Evolutionary conservation across 768 basidiomycete genomes (phyloP).

Genomic region (Pleurotus tuoliensis): DNA sequence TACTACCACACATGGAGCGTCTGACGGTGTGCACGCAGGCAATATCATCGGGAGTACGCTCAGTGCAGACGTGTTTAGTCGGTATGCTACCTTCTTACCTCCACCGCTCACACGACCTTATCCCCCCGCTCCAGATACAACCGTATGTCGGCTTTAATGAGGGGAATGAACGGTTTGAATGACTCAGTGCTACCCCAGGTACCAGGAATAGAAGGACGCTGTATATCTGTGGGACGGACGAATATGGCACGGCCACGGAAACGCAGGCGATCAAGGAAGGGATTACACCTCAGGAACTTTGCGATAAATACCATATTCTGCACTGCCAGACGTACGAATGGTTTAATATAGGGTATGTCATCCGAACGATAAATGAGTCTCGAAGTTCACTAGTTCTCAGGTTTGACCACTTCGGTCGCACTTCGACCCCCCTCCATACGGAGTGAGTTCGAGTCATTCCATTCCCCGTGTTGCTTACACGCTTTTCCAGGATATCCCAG

Average conservation of each 20-base stretch:
- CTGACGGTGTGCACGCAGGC: slow-evolving; percentile 34
- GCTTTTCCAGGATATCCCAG: slow-evolving; percentile 71
- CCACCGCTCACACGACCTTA: not conserved
- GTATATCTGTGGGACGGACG: slow-evolving; percentile 97
- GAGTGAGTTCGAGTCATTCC: slow-evolving; percentile 49
- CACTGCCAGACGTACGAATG: slow-evolving; percentile 94
- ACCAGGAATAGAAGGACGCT: slow-evolving; percentile 86
- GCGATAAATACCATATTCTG: slow-evolving; percentile 86
- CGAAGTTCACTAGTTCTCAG: slow-evolving; percentile 29
- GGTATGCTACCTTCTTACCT: slow-evolving; percentile 49
- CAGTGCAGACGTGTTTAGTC: slow-evolving; percentile 94
- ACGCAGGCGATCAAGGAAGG: slow-evolving; percentile 92
- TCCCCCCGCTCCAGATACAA: slow-evolving; percentile 43
- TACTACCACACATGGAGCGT: slow-evolving; percentile 9
- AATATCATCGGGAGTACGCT: slow-evolving; percentile 95
- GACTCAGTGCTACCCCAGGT: slow-evolving; percentile 24
- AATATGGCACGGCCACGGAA: slow-evolving; percentile 99
- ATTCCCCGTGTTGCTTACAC: not conserved
- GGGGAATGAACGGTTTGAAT: slow-evolving; percentile 5
- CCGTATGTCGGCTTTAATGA: slow-evolving; percentile 35
- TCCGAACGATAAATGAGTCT: too few species aligned
- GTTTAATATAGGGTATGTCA: slow-evolving; percentile 85
- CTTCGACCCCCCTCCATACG: slow-evolving; percentile 85
- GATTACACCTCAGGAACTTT: slow-evolving; percentile 72
- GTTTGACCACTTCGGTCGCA: slow-evolving; percentile 96